These are phyloP conservation scores for cucumber (Cucumis sativus) DNA, from an alignment of 306 rosid genomes.

Conservation along the genomic window DNA sequence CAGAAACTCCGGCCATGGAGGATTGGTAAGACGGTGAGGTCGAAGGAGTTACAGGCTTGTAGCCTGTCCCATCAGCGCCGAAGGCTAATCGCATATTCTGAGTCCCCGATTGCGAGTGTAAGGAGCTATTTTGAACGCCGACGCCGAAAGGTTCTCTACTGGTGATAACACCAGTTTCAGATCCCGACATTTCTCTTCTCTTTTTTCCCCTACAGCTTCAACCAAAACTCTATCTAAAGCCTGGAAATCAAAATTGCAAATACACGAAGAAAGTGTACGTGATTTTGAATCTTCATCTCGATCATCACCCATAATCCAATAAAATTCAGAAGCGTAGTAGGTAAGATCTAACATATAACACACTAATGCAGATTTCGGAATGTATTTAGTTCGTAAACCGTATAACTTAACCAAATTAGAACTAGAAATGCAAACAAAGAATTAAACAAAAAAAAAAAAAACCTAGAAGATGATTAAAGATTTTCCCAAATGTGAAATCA, in stretches of 20 bases:
- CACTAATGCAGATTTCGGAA: neutral
- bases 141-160: constrained; percentile 34
- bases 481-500: neutral
- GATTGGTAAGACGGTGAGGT: constrained; percentile 16
- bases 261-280: neutral
- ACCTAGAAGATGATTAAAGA: neutral
- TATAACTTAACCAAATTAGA: neutral
- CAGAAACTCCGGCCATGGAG: constrained; percentile 3
- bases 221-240: constrained; percentile 9
- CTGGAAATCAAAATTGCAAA: neutral
- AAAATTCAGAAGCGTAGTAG: neutral
- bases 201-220: neutral
- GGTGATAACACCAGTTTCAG: constrained; percentile 43
- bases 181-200: constrained; percentile 41
- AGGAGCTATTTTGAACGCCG: constrained; percentile 23
- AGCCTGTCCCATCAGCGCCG: constrained; percentile 24
- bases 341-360: neutral
- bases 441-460: neutral
- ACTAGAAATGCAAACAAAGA: neutral
- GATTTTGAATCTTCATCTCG: neutral
- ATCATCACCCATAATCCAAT: neutral
- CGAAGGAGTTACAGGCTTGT: constrained; percentile 19
- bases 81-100: constrained; percentile 35
- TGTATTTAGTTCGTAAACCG: neutral
- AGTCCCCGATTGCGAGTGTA: constrained; percentile 15